Base-by-base conservation (phyloP, 352 stramenopile genomes). In the Phytopythium helicoides region DNA sequence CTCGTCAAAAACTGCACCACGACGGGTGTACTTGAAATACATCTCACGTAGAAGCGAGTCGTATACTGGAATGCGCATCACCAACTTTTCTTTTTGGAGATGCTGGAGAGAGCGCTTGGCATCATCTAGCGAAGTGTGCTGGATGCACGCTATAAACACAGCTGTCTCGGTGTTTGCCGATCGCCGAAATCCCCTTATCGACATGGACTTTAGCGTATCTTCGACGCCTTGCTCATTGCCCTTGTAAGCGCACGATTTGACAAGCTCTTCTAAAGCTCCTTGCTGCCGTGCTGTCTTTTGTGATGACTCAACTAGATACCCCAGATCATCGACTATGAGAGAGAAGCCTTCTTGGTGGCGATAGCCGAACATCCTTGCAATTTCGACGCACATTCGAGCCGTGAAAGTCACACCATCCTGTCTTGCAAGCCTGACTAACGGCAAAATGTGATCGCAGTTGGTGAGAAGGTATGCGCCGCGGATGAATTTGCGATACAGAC, bases 21-120 rank as follows among this genome's bases (percentile, higher is more conserved):
- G 73, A 16, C 79, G 73, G 1, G 81, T 89, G 53, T 84, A 89
- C 52, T 92, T 89, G 56, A 85, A 82, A 56, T 86, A 89, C 52
- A 92, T 79, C 41, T 92, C 81, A 18, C 72, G 81, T 44, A 92
- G 59, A 19, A 89, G 55, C 21, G 81, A 89, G 25, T 83, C 71
- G 50, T 92, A 92, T 23, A 83, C 73, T 18, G 78, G 78, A 5
- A 89, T 71, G 5, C 61, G 33, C 48, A 89, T 58, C 56, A 88
- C 60, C 28, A 86, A 45, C 1, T 23, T 53, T 6, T 53, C 49
- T 35, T 61, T 46, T 58, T 92, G 81, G 39, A 87, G 83, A 26
- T 62, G 57, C 2, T 73, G 63, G 40, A 92, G 50, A 56, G 70
- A 72, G 10, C 57, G 16, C 34, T 64, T 59, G 1, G 73, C 77